Percentiles rank a stretch among this genome's conserved stretches.
These are phyloP conservation scores for Russula sp. DNA, from an alignment of 768 basidiomycete species.

Conservation along the genomic window DNA sequence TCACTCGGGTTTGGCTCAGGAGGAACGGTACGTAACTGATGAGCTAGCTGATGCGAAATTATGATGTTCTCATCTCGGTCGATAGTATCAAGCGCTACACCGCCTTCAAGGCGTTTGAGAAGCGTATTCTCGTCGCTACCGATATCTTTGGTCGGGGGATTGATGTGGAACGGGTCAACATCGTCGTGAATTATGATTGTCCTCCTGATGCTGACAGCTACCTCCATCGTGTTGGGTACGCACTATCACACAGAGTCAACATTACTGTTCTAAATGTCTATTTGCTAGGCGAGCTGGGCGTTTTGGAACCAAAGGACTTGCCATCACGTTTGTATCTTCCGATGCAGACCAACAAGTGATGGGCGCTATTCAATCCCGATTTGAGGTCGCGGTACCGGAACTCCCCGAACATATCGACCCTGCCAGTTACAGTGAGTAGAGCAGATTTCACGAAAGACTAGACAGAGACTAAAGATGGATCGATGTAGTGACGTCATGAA, in stretches of 20 bases:
- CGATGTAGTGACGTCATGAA: slow-evolving; percentile 43
- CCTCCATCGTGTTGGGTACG: slow-evolving; percentile 93
- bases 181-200: slow-evolving; percentile 98
- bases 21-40: slow-evolving; percentile 74
- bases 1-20: slow-evolving; percentile 91
- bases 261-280: background rate
- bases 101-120: slow-evolving; percentile 99
- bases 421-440: slow-evolving; percentile 85
- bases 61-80: slow-evolving; percentile 1
- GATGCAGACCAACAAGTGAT: slow-evolving; percentile 94
- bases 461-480: slow-evolving; percentile 7
- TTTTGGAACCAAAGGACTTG: slow-evolving; percentile 99
- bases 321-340: slow-evolving; percentile 93
- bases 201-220: slow-evolving; percentile 98
- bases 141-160: slow-evolving; percentile 99
- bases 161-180: slow-evolving; percentile 99
- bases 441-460: background rate
- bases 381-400: slow-evolving; percentile 96
- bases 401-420: slow-evolving; percentile 93
- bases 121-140: slow-evolving; percentile 97
- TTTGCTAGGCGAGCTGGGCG: slow-evolving; percentile 85
- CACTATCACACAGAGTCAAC: background rate
- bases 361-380: slow-evolving; percentile 90
- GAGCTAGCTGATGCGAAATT: background rate
- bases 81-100: slow-evolving; percentile 89